These are phyloP conservation scores for Pichia heedii DNA, from an alignment of 805 yeast species.

Conservation along the genomic window DNA sequence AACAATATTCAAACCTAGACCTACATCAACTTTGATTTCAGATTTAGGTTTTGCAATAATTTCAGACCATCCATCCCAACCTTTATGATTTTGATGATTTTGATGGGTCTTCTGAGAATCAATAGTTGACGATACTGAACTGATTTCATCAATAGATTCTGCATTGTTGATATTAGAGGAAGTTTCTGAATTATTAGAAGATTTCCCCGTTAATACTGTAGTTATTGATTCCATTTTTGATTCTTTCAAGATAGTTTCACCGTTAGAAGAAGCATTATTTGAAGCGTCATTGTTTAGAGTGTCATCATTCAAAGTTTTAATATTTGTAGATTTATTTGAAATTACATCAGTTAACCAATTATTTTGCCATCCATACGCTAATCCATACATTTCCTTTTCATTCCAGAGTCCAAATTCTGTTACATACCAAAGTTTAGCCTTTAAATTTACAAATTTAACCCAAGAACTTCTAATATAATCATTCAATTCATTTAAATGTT, in stretches of 20 bases:
- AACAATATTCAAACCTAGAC: neutral
- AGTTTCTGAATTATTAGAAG: too few relatives aligned
- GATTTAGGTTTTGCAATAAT: neutral
- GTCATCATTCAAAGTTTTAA: neutral
- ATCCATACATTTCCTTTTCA: constrained; percentile 22
- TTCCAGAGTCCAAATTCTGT: constrained; percentile 70
- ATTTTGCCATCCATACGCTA: constrained; percentile 28
- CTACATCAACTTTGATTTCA: constrained; percentile 1
- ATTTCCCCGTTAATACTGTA: too few relatives aligned
- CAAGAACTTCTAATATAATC: constrained; percentile 36
- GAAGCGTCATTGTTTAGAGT: neutral
- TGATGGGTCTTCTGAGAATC: too few relatives aligned
- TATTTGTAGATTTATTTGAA: neutral
- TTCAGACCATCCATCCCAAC: constrained; percentile 9
- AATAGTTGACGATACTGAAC: neutral
- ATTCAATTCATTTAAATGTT: constrained; percentile 1
- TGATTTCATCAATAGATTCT: neutral
- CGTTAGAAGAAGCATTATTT: too few relatives aligned
- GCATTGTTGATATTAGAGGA: too few relatives aligned
- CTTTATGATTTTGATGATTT: neutral
- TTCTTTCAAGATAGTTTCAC: too few relatives aligned
- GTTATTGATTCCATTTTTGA: too few relatives aligned
- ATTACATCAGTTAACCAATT: constrained; percentile 16
- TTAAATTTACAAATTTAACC: constrained; percentile 52
- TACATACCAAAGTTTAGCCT: constrained; percentile 76